Base-by-base conservation (phyloP, 345 rosid genomes). In the Citrus medica region DNA sequence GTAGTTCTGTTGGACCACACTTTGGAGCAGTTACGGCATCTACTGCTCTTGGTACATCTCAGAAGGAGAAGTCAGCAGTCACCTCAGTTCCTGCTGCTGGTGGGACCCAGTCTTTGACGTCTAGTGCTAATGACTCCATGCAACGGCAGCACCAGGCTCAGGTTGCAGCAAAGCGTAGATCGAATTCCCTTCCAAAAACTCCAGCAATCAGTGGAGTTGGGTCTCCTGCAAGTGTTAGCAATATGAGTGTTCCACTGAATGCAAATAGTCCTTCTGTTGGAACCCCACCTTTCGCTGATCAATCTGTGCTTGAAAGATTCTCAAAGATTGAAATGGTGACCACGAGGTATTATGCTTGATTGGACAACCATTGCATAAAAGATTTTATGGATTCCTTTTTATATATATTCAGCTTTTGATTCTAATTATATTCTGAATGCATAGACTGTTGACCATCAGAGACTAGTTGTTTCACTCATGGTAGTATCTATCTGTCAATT, bases 221-320 rank as follows among this genome's bases (percentile, higher is more conserved):
- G 75, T 96, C 98, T 79, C 99, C 99, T 60, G 97, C 89, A 78
- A 96, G 99, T 81, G 97, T 92, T 80, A 85, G 94, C 83, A 96
- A 87, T 82, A 83, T 88, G 65, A 87, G 85, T 80, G 80, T 87
- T 83, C 90, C 92, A 59, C 58, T 89, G 58, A 91, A 88, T 79
- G 94, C 94, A 17, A 87, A 71, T 85, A 96, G 98, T 84, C 97
- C 98, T 81, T 86, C 93, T 40, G 82, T 94, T 71, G 97, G 97
- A 82, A 88, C 93, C 74, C 91, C 93, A 33, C 79, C 94, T 46
- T 32, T 86, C 79, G 88, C 83, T 75, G 98, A 92, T 89, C 95
- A 87, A 30, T 60, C 88, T 13, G 71, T 94, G 82, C 89, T 92
- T 48, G 98, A 93, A 40, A 90, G 91, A 85, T 94, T 96, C 76